Base-by-base conservation (phyloP, 2,329 filamentous ascomycete species). In the Penicillium sp. region DNA sequence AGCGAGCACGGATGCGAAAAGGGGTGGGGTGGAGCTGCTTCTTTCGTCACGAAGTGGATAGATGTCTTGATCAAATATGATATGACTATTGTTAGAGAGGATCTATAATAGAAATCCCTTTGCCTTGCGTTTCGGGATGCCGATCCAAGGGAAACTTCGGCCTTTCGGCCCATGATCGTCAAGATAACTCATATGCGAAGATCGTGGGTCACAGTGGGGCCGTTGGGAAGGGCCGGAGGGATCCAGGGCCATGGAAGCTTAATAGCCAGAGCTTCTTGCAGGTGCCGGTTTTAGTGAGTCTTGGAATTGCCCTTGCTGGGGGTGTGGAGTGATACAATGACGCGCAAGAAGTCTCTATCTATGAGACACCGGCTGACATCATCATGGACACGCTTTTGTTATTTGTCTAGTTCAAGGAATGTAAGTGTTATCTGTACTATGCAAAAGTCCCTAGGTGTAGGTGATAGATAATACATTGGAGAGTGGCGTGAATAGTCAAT, bases 321-420 rank as follows among this genome's bases (percentile, higher is more conserved):
- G 33, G 41, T 40, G 15, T 60, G 52, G 48, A n/a, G 63, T 66
- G 27, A 50, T 51, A 66, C 62, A 62, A 61, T 61, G 59, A 57
- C 56, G 56, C 55, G 57, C 42, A 44, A 56, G 27, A 46, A 54
- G 50, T 4, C 37, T 40, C 51, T 54, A 47, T 50, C 40, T 31
- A 29, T 45, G 49, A 53, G 40, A 59, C 53, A 51, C 49, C 44
- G 41, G 48, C 48, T 61, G 54, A 60, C 54, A 64, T 58, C 55
- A 62, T 60, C 35, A 33, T 40, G 31, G 18, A 47, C 51, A 18
- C 1, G 5, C 18, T 18, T 11, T 12, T 41, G 50, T 15, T 6
- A 41, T n/a, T 18, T 23, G 22, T n/a, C n/a, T n/a, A n/a, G n/a
- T n/a, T n/a, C n/a, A 23, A 25, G 49, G 15, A 37, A 29, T 31